phyloP scores from a whole-genome alignment of 371 early-diverging fungal genomes.

The Basidiobolus heterosporus region DNA sequence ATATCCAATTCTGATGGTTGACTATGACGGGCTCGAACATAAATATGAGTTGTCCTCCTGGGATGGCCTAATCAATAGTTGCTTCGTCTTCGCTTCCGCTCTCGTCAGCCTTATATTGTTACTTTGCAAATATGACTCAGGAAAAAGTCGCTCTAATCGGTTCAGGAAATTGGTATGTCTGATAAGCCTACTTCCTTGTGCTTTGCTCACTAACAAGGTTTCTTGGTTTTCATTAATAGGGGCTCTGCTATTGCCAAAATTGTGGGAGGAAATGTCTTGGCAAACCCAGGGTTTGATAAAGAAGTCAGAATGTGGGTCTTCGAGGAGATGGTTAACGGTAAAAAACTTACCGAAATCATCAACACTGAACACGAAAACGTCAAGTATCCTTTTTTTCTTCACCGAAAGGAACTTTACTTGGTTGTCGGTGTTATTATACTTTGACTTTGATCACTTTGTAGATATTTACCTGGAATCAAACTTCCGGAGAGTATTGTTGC shows the following conservation, averaged over 20 bases:
- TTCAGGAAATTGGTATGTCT: slow-evolving; percentile 7
- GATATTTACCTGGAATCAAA: slow-evolving; percentile 76
- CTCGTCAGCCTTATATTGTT: too few relatives aligned
- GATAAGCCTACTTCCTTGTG: background rate
- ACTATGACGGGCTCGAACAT: too few relatives aligned
- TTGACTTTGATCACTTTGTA: background rate
- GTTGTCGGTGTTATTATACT: background rate
- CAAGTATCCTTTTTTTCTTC: slow-evolving; percentile 19
- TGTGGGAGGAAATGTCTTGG: slow-evolving; percentile 69
- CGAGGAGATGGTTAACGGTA: slow-evolving; percentile 71
- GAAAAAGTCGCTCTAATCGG: slow-evolving; percentile 5
- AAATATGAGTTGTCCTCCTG: too few relatives aligned
- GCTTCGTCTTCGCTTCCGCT: too few relatives aligned
- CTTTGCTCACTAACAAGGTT: background rate
- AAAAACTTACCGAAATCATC: slow-evolving; percentile 85
- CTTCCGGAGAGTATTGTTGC: slow-evolving; percentile 83
- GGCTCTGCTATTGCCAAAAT: slow-evolving; percentile 94
- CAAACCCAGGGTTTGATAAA: slow-evolving; percentile 43
- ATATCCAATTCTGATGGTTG: too few relatives aligned
- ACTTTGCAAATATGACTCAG: background rate
- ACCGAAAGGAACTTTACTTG: too few relatives aligned
- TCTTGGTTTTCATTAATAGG: slow-evolving; percentile 27
- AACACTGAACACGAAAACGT: slow-evolving; percentile 88
- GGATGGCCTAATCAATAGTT: too few relatives aligned
- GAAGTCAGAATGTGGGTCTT: slow-evolving; percentile 93